Evolutionary conservation across 2,329 filamentous ascomycete genomes (phyloP).

Genomic region (Byssochlamys sp.): DNA sequence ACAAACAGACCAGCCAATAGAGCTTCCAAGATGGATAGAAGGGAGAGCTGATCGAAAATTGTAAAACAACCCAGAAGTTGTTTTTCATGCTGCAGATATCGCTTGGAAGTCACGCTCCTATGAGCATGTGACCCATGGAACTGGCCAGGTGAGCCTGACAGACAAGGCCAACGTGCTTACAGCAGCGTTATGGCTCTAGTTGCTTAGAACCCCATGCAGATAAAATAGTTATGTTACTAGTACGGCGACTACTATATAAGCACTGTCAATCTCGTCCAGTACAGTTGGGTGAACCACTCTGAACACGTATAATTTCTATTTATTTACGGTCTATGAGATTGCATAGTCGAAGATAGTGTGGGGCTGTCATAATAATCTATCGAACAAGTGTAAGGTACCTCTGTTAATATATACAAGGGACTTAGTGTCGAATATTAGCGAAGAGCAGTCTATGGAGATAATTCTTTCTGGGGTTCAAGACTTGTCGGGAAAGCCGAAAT

Average conservation of each 20-base stretch:
- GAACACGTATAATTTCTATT: background rate
- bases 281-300: too few species aligned
- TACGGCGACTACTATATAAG: background rate
- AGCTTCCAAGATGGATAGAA: background rate
- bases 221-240: too few species aligned
- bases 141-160: background rate
- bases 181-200: too few species aligned
- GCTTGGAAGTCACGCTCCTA: background rate
- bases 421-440: background rate
- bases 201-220: too few species aligned
- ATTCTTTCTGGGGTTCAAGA: background rate
- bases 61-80: background rate
- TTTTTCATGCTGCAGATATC: background rate
- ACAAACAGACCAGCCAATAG: background rate
- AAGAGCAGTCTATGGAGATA: background rate
- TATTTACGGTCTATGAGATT: background rate
- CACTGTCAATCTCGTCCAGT: background rate
- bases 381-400: background rate
- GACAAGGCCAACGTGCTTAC: background rate
- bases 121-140: background rate
- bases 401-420: background rate
- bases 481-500: constrained; percentile 67
- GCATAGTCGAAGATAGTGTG: background rate
- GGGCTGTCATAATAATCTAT: background rate
- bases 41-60: background rate